A percentile compares a stretch with the other conserved stretches of the same genome.
These are phyloP conservation scores for Xerophyta viscosa DNA, from an alignment of 106 monocot genomes.

Conservation along the genomic window DNA sequence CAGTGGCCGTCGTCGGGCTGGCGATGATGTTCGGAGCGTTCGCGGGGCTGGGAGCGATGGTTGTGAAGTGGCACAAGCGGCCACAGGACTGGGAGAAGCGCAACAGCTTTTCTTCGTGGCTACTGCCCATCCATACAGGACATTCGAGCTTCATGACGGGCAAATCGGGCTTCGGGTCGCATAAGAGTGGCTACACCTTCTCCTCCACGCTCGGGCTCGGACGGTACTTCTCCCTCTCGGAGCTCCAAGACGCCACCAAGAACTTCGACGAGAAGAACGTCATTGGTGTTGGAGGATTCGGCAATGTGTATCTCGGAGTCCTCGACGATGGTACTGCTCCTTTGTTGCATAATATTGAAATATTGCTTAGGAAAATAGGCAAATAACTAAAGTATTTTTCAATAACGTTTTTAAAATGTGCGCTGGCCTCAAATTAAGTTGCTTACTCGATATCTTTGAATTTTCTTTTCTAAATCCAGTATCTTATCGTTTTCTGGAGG, in stretches of 20 bases:
- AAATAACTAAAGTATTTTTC: no score
- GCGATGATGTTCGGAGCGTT: constrained; percentile 32
- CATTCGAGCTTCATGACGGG: constrained; percentile 18
- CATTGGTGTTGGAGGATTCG: constrained; percentile 34
- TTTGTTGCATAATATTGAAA: no score
- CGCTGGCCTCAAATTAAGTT: no score
- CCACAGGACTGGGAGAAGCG: constrained; percentile 28
- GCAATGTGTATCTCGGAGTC: constrained; percentile 25
- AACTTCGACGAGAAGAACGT: constrained; percentile 27
- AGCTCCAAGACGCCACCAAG: constrained; percentile 32
- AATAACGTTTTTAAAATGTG: no score
- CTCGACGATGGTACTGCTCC: constrained; percentile 9
- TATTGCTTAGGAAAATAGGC: no score
- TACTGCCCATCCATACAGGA: constrained; percentile 25
- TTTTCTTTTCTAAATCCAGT: no score
- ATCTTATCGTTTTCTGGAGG: no score
- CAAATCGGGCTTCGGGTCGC: constrained; percentile 13
- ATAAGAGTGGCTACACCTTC: constrained; percentile 22
- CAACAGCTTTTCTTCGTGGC: constrained; percentile 38
- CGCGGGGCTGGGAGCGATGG: constrained; percentile 20
- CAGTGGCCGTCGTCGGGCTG: constrained; percentile 20
- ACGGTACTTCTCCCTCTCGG: constrained; percentile 23
- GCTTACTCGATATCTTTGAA: no score
- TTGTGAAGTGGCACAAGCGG: constrained; percentile 24
- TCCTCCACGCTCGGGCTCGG: constrained; percentile 22